Conservation (phyloP, 768 basidiomycete genomes). For the Lactarius pseudohatsudake region DNA sequence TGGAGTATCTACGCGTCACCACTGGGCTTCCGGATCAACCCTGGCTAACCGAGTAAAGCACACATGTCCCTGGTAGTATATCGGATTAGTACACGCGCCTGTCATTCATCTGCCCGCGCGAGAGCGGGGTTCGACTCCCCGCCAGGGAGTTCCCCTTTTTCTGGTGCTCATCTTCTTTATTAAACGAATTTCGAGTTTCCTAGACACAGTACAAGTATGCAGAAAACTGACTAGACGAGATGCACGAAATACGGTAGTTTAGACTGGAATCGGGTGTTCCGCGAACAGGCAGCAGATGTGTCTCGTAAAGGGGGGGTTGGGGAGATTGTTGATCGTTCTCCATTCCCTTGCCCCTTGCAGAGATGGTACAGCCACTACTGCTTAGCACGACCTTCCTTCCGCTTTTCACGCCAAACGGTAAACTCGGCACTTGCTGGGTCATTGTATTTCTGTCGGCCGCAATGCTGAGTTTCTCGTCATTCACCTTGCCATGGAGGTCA, state of each 20-base stretch:
- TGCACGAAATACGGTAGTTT: background rate
- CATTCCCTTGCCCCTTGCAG: background rate
- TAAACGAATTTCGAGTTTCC: background rate
- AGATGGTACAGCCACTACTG: background rate
- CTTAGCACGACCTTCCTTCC: background rate
- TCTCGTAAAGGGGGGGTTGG: background rate
- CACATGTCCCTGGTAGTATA: constrained; percentile 29
- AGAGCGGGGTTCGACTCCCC: constrained; percentile 40
- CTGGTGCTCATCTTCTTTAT: background rate
- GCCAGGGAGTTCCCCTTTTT: constrained; percentile 31
- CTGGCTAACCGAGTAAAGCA: background rate
- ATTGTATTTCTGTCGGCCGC: constrained; percentile 11
- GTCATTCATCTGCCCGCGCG: constrained; percentile 31
- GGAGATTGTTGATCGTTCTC: background rate
- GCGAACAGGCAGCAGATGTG: background rate
- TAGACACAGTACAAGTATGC: background rate
- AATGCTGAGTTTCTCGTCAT: background rate
- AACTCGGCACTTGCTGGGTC: constrained; percentile 5
- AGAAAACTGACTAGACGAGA: background rate
- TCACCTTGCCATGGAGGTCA: background rate
- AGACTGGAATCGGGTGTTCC: background rate
- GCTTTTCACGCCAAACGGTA: constrained; percentile 16
- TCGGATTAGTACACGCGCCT: constrained; percentile 31
- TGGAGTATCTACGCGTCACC: too few species aligned
- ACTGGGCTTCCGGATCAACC: background rate